Base-by-base conservation (phyloP, 169 alveolate genomes). In the Cryptosporidium sp. region DNA sequence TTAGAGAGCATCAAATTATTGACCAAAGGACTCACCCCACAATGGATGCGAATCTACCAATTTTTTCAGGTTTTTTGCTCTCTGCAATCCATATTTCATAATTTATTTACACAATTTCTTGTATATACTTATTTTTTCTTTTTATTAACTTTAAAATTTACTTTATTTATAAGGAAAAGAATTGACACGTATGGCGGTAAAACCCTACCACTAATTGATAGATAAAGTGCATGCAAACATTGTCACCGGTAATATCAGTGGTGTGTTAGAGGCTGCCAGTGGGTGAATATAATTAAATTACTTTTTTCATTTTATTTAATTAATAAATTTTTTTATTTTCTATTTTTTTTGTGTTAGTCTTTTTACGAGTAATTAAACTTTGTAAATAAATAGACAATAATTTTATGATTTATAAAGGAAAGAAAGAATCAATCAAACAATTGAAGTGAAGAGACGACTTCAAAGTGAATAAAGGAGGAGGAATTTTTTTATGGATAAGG, bases 21-120 rank as follows among this genome's bases (percentile, higher is more conserved):
- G 67, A 37, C 39, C 89, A 80, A 39, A 80, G 89, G 70, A 80
- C 80, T 29, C 89, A 80, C 60, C 89, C 89, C n/a, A 65, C 89
- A 18, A 80, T 80, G 89, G 89, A 80, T 80, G 72, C 89, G 18
- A 80, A 80, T 44, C 70, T 80, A 23, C 80, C 89, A 6, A 80
- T 80, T 31, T 80, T 80, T 48, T 80, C 89, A 21, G 89, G 89
- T 10, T 62, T 80, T 44, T 68, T 80, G 3, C 75, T 80, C 16
- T 80, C 89, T 35, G 89, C 89, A 29, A 80, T 80, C 9, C 89
- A 44, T 42, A 53, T 80, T 37, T 45, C 68, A 10, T 80, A 65
- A 21, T 48, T 16, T 45, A 0, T 23, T 9, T 3, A 0, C 65
- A 1, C 65, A 0, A 2, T 56, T 56, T 23, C 18, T n/a, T 16